phyloP scores from a whole-genome alignment of 23 red algal species.

The Gracilariopsis chorda region DNA sequence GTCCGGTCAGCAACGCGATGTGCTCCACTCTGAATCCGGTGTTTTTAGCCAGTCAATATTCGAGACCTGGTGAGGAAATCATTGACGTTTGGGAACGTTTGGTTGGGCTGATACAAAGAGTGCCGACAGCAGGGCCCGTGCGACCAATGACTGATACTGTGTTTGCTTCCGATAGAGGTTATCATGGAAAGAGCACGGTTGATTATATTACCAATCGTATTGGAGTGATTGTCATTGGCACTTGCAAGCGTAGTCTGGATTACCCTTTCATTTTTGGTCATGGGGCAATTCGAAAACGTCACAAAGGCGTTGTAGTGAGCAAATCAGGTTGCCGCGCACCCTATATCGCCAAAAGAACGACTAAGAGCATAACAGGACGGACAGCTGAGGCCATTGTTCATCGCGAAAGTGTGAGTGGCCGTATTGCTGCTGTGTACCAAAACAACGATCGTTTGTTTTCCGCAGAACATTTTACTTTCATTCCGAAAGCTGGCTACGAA shows the following conservation, averaged over 20 bases:
- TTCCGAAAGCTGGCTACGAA: too few relatives aligned
- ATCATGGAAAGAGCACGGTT: background rate
- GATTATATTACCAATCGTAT: background rate
- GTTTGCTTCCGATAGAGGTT: background rate
- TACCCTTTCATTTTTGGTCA: conserved; percentile 8
- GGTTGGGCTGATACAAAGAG: background rate
- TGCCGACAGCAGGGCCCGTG: background rate
- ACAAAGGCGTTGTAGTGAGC: background rate
- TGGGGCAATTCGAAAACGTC: background rate
- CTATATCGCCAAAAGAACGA: background rate
- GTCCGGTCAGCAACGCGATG: background rate
- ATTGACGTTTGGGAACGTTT: background rate
- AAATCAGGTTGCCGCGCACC: background rate
- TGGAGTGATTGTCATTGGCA: background rate
- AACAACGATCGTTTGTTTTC: too few relatives aligned
- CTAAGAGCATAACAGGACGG: background rate
- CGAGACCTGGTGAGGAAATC: background rate
- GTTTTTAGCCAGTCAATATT: background rate
- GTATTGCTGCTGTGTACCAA: background rate
- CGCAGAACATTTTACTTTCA: too few relatives aligned
- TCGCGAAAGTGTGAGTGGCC: background rate
- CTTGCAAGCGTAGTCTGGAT: background rate
- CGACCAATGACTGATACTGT: background rate
- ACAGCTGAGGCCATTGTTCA: background rate
- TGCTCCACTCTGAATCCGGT: background rate